A percentile compares a stretch with the other conserved stretches of the same genome.
Conservation (phyloP, 1,139 yeast species). For the Lodderomyces parapsilosis region DNA sequence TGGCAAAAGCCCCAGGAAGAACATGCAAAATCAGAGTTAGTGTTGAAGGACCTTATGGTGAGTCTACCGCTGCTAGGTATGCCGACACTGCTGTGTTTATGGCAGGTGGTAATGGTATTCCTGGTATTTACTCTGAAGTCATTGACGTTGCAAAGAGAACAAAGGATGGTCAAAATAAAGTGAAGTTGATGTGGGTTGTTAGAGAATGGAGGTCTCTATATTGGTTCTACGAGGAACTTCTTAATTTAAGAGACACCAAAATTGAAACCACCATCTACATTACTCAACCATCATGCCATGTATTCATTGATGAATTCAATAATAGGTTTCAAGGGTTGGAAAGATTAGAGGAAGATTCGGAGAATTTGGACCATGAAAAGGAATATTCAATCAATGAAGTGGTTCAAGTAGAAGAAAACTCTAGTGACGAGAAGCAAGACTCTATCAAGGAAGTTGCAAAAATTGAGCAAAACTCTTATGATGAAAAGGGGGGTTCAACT, state of each 20-base stretch:
- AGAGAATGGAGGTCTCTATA: slow-evolving; percentile 31
- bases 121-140: slow-evolving; percentile 43
- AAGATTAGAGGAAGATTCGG: slow-evolving; percentile 3
- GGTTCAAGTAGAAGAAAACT: slow-evolving; percentile 3
- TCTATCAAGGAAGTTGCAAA: slow-evolving; percentile 6
- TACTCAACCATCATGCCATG: slow-evolving; percentile 24
- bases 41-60: slow-evolving; percentile 45
- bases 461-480: slow-evolving; percentile 13
- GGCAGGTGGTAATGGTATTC: slow-evolving; percentile 46
- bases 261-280: slow-evolving; percentile 32
- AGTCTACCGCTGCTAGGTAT: slow-evolving; percentile 26
- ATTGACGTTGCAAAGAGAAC: slow-evolving; percentile 20
- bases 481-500: slow-evolving; percentile 2
- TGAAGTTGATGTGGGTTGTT: slow-evolving; percentile 19
- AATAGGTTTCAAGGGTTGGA: slow-evolving; percentile 4
- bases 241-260: slow-evolving; percentile 22
- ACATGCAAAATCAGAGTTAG: slow-evolving; percentile 29
- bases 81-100: slow-evolving; percentile 39
- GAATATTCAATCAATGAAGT: slow-evolving; percentile 1
- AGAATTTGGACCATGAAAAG: not conserved
- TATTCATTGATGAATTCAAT: slow-evolving; percentile 5
- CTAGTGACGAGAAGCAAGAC: slow-evolving; percentile 1
- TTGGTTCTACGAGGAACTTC: slow-evolving; percentile 37
- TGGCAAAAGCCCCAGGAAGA: slow-evolving; percentile 27
- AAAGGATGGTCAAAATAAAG: slow-evolving; percentile 1